Evolutionary conservation across 148 eudicot genomes (phyloP), one percentile per base, ranked within the genome.

Genomic region (Pharnaceum exiguum): DNA sequence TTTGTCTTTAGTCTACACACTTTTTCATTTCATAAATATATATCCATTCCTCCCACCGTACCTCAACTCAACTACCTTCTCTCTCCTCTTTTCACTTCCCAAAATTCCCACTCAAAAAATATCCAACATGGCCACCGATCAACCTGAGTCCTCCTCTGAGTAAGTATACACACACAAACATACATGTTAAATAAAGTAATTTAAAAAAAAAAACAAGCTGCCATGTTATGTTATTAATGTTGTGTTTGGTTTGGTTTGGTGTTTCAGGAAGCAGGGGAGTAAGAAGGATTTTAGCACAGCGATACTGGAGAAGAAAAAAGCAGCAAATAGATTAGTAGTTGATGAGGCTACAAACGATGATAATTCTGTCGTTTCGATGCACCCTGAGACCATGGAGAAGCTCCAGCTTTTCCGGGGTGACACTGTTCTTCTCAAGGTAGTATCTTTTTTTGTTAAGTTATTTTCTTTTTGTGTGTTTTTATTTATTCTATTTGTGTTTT

Each of bases 371-470:
- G 89, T 88, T 19, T 55, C 86, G 22, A 50, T 88, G 46, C 88
- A 88, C 49, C 96, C 96, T 46, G 84, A 79, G 5, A 88, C 91
- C 7, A 82, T 88, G 96, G 96, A 88, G 61, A 88, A 84, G 70
- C 91, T 88, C 28, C 86, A 84, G 79, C 79, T 84, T 21, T 88
- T 84, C 48, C 85, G 96, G 5, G 96, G 96, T 2, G 96, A 88
- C 51, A 88, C 96, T 0, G 80, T 88, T 50, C 46, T 88, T 5
- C 60, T 88, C 55, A 88, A 88, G 91, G 96, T 88, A 64, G 32
- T 17, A 13, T 54, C 10, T 51, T 26, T 13, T 25, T 22, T 9
- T 30, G 0, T 28, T 2, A 0, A 26, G 5, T 44, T 30, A 26
- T 50, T 32, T 17, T 37, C 12, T 53, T 62, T 49, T 11, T 51